Evolutionary conservation across 2,329 filamentous ascomycete species (phyloP).

Genomic region (Fusarium papillatum): DNA sequence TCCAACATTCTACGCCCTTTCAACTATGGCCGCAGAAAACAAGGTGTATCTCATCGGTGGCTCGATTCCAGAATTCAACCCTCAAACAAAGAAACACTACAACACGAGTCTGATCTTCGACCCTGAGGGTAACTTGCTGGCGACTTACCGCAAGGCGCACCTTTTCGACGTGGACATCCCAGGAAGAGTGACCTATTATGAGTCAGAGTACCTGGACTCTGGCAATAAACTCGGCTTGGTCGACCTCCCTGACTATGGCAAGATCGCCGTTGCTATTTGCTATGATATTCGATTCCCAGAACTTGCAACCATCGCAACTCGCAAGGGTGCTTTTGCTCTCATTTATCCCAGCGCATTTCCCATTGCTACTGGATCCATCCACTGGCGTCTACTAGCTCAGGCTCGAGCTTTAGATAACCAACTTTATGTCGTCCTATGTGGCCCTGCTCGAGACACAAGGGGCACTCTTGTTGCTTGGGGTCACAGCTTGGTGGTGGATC

Average conservation of each 20-base stretch:
- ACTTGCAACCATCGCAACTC: conserved; percentile 88
- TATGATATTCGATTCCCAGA: conserved; percentile 98
- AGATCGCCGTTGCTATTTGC: conserved; percentile 91
- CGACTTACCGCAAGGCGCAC: conserved; percentile 91
- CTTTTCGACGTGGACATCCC: conserved; percentile 98
- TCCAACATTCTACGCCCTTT: conserved; percentile 87
- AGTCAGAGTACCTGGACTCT: conserved; percentile 89
- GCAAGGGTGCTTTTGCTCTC: conserved; percentile 87
- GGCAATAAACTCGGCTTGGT: conserved; percentile 88
- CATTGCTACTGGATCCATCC: conserved; percentile 87
- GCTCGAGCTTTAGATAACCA: conserved; percentile 93
- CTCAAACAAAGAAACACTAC: conserved; percentile 75
- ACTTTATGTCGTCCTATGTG: conserved; percentile 91
- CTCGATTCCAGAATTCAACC: conserved; percentile 86
- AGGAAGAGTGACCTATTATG: conserved; percentile 89
- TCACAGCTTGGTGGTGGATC: conserved; percentile 89
- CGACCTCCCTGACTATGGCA: conserved; percentile 90
- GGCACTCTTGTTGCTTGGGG: conserved; percentile 91
- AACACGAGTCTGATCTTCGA: conserved; percentile 90
- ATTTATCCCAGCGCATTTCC: conserved; percentile 97
- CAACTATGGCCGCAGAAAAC: conserved; percentile 82
- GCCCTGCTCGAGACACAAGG: conserved; percentile 82
- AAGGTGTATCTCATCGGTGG: conserved; percentile 87
- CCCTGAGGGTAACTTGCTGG: conserved; percentile 83
- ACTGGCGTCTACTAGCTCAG: conserved; percentile 87